phyloP scores from a whole-genome alignment of 306 rosid genomes.

The Albizia julibrissin region DNA sequence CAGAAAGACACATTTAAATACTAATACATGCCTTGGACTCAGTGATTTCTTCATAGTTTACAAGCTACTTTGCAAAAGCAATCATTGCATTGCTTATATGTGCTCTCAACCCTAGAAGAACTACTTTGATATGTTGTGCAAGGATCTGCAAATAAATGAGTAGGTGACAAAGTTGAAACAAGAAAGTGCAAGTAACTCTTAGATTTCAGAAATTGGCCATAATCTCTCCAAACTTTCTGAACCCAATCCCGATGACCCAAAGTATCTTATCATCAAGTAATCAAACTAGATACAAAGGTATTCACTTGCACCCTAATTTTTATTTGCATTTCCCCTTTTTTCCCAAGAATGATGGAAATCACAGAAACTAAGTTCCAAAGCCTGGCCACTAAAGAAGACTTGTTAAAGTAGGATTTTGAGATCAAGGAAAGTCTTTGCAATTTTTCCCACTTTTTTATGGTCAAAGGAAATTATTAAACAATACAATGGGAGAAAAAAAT shows the following conservation, averaged over 20 bases:
- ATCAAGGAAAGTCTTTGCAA: not conserved
- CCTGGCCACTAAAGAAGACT: not conserved
- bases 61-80: conserved; percentile 85
- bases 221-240: not conserved
- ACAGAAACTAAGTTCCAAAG: not conserved
- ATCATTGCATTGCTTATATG: conserved; percentile 74
- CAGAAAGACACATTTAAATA: conserved; percentile 16
- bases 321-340: not conserved
- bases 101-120: conserved; percentile 85
- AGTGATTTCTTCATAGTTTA: conserved; percentile 85
- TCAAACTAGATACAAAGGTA: not conserved
- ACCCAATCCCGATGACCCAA: not conserved
- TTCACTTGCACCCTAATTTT: not conserved
- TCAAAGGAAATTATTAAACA: not conserved
- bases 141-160: conserved; percentile 66
- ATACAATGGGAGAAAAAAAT: too few species aligned
- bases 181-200: not conserved
- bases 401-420: not conserved
- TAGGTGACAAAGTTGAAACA: conserved; percentile 3
- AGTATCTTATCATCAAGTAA: not conserved
- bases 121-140: conserved; percentile 75
- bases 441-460: not conserved
- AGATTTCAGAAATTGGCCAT: conserved; percentile 7
- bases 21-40: conserved; percentile 77
- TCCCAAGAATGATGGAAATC: not conserved